phyloP scores from a whole-genome alignment of 169 alveolate genomes.

The Gregarina niphandrodes region DNA sequence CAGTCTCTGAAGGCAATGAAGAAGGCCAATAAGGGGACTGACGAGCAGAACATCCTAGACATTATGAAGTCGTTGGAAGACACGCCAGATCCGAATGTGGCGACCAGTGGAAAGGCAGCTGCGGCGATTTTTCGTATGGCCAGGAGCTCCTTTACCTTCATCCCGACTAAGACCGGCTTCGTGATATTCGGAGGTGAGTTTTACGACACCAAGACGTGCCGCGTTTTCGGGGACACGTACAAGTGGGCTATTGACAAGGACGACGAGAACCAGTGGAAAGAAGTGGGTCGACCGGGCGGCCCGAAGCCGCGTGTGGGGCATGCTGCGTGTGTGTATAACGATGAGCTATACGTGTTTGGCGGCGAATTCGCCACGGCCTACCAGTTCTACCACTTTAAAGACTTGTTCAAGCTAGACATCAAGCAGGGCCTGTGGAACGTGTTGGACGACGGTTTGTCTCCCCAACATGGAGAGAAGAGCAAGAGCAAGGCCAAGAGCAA shows the following conservation, averaged over 20 bases:
- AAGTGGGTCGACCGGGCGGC: constrained; percentile 22
- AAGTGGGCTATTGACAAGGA: constrained; percentile 39
- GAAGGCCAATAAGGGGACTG: constrained; percentile 2
- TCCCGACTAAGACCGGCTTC: constrained; percentile 15
- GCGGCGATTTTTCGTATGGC: constrained; percentile 39
- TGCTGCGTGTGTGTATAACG: constrained; percentile 17
- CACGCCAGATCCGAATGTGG: constrained; percentile 5
- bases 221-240: constrained; percentile 44
- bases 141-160: constrained; percentile 29
- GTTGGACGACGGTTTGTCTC: too few species aligned
- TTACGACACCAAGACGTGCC: constrained; percentile 42
- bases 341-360: constrained; percentile 51
- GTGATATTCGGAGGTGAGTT: constrained; percentile 63
- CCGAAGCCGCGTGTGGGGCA: constrained; percentile 68
- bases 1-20: constrained; percentile 7
- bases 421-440: too few species aligned
- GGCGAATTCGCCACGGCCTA: constrained; percentile 58
- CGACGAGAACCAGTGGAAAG: constrained; percentile 57
- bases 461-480: too few species aligned
- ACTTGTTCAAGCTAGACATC: constrained; percentile 45
- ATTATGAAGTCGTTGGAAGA: constrained; percentile 1
- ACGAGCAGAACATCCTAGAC: constrained; percentile 2
- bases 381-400: constrained; percentile 58
- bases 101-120: constrained; percentile 12
- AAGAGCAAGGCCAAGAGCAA: constrained; percentile 33